Evolutionary conservation across 176 grass and related monocot species (phyloP), one percentile per base, ranked within the genome.

Genomic region (Lolium rigidum): DNA sequence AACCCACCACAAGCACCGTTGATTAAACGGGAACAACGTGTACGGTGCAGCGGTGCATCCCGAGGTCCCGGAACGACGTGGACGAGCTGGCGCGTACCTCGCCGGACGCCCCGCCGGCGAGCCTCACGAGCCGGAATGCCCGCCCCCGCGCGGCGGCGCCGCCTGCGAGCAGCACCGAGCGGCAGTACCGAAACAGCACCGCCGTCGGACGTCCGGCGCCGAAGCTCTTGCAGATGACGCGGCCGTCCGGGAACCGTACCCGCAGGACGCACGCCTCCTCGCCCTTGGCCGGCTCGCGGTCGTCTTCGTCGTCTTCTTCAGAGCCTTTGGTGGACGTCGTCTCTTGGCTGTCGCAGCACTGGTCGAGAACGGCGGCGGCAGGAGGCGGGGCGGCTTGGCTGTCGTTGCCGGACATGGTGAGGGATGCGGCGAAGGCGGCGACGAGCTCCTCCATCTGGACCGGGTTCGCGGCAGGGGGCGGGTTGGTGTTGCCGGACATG

Each of bases 191-290:
- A 39, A 25, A 80, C 57, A 80, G 77, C 39, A 3, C 38, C 15
- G 58, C 22, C 3, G 16, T 60, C 14, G 78, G 41, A 22, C 59
- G 77, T 0, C n/a, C 21, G 0, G 77, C 77, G 8, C 21, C 58
- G 22, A 80, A 80, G 48, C 48, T 52, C 73, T 1, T 76, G 48
- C 48, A 76, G 22, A 17, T 0, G 39, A 49, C 21, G 38, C 41
- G 78, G 11, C 41, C 58, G 58, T 64, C 78, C 7, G 59, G 78
- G 58, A 80, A 63, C 5, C 78, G 59, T 2, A 80, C 41, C 38
- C 77, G 77, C n/a, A 80, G 38, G 38, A 24, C 38, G 58, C 77
- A 80, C 39, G 39, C 4, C 77, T 44, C 77, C 57, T 80, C 77
- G 38, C 39, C 58, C 58, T 17, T 60, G 5, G n/a, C 77, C 14